Evolutionary conservation across 306 rosid genomes (phyloP), one percentile per base, ranked within the genome.

Genomic region (Rosa chinensis): DNA sequence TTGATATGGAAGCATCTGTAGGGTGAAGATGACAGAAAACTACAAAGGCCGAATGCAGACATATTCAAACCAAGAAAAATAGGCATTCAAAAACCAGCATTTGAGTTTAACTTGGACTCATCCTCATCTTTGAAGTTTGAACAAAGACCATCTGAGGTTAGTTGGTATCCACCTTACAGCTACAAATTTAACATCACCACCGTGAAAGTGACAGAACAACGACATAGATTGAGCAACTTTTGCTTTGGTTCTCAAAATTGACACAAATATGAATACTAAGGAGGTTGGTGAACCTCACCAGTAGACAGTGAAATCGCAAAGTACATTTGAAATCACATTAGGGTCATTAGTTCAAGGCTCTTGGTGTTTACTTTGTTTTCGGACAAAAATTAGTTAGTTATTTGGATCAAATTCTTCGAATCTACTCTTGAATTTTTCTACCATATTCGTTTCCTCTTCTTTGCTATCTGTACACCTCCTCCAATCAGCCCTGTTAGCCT

Each of bases 401-500:
- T 88, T 91, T 55, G 98, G 97, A 88, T 93, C 99, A 79, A 84
- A 93, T 85, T 91, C 86, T 86, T 88, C 87, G 77, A 93, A 95
- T 77, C 79, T 87, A 70, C 77, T 84, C 89, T 93, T 95, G 79
- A 93, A 93, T 78, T 85, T 88, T 78, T 78, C 90, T 4, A 74
- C 89, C 72, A 95, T 89, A 84, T 87, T 92, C 4, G 84, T 87
- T 86, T 93, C 99, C 72, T 95, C 96, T 73, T 91, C 98, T 84
- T 89, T 90, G 80, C 86, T 91, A 79, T 79, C 81, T 71, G 91
- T 85, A 82, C 80, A 85, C 67, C 80, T 93, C 90, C 92, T 91
- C 99, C 99, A 95, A 85, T 95, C 93, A 42, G 97, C 96, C 82
- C 87, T 90, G 66, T 91, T 92, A 70, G 99, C 98, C 88, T 86